Percentiles rank a stretch among this genome's conserved stretches.
Conservation (phyloP, 805 yeast species). For the Metschnikowia continentalis region DNA sequence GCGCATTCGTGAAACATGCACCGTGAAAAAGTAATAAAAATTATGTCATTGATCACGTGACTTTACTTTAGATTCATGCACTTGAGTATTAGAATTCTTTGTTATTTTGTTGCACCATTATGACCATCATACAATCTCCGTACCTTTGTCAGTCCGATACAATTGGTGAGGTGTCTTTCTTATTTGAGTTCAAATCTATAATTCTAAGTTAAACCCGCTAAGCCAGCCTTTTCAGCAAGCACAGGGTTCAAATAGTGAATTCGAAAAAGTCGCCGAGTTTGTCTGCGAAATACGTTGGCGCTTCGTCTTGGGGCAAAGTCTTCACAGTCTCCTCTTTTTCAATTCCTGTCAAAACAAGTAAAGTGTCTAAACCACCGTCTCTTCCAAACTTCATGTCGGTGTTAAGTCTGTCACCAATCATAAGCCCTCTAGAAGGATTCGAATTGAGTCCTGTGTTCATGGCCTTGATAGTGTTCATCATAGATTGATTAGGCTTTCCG, state of each 20-base stretch:
- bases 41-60: conserved; percentile 6
- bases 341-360: conserved; percentile 88
- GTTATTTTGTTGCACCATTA: neutral
- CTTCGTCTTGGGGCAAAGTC: conserved; percentile 31
- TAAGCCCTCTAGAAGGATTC: conserved; percentile 61
- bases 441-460: conserved; percentile 45
- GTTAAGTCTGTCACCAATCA: conserved; percentile 94
- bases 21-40: conserved; percentile 2
- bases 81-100: neutral
- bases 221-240: neutral
- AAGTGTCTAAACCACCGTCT: conserved; percentile 80
- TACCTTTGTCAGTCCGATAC: neutral
- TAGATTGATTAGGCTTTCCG: conserved; percentile 86
- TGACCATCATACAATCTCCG: neutral
- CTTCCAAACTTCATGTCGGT: conserved; percentile 93
- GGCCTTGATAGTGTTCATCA: conserved; percentile 86
- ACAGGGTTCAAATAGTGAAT: conserved; percentile 19
- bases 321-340: conserved; percentile 66
- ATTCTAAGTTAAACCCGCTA: neutral
- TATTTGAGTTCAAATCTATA: neutral
- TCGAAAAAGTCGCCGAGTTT: conserved; percentile 77
- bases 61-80: neutral
- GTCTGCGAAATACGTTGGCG: conserved; percentile 66
- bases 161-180: neutral
- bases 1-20: conserved; percentile 5